Conservation (phyloP, 768 basidiomycete genomes). For the Leccinum uliginosum region DNA sequence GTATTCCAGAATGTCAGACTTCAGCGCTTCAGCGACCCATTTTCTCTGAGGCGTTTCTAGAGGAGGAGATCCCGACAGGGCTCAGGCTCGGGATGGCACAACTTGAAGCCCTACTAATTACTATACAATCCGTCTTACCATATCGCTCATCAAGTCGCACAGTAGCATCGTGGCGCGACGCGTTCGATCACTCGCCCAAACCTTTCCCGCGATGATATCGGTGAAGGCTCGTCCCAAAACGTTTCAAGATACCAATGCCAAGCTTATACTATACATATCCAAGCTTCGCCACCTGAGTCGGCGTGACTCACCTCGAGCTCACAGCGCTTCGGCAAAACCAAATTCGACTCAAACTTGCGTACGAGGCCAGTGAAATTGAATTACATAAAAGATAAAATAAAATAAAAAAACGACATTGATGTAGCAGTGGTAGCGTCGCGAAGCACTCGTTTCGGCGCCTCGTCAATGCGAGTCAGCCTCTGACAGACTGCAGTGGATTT, state of each 20-base stretch:
- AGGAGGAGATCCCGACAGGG: background rate
- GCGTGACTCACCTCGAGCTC: background rate
- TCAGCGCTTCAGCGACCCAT: background rate
- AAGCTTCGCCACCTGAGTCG: background rate
- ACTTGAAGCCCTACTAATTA: background rate
- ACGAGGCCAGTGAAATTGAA: constrained; percentile 28
- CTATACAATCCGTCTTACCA: background rate
- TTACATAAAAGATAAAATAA: too few relatives aligned
- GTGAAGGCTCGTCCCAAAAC: background rate
- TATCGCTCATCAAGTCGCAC: background rate
- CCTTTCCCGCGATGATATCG: background rate
- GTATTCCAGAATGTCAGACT: background rate
- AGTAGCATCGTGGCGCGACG: background rate
- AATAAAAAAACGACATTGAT: constrained; percentile 95
- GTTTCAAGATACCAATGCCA: background rate
- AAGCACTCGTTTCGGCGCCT: constrained; percentile 83
- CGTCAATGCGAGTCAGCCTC: constrained; percentile 59
- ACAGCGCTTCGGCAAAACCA: background rate
- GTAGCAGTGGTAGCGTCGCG: constrained; percentile 81
- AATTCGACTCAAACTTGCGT: background rate
- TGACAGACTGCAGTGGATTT: background rate
- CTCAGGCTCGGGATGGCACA: background rate
- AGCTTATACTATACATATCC: background rate
- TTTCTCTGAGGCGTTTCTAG: background rate
- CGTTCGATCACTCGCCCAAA: background rate